phyloP scores from a whole-genome alignment of 352 stramenopile species.

The Globisporangium canariense region DNA sequence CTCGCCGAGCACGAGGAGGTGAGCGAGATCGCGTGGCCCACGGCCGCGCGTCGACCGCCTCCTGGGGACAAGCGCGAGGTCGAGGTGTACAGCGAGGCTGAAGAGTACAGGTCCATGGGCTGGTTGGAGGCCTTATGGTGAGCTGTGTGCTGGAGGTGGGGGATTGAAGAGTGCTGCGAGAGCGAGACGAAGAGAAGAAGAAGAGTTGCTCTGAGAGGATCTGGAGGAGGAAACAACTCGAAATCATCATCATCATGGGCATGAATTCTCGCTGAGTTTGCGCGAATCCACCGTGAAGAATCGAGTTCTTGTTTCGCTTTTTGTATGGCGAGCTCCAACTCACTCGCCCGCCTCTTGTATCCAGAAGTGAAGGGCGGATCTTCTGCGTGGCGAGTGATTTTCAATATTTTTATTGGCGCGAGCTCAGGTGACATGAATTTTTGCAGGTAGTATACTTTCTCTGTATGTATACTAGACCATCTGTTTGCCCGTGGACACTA shows the following conservation, averaged over 20 bases:
- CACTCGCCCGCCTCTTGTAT: background rate
- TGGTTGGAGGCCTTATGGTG: background rate
- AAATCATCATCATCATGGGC: background rate
- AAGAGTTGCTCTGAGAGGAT: background rate
- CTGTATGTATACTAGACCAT: no score
- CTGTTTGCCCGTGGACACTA: no score
- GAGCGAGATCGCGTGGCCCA: background rate
- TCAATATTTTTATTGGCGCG: no score
- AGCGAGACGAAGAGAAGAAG: background rate
- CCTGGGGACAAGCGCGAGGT: background rate
- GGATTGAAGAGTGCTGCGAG: background rate
- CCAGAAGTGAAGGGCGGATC: no score
- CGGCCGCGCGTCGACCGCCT: background rate
- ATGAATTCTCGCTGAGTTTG: no score
- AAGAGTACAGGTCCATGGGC: conserved; percentile 1
- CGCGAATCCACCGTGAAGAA: background rate
- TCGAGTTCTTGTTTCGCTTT: no score
- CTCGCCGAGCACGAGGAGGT: background rate
- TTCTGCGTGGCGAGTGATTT: no score
- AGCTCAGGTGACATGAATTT: no score
- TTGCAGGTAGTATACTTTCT: no score
- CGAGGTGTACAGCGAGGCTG: background rate
- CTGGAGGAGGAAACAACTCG: no score
- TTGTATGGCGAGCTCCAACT: background rate
- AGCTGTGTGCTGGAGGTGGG: background rate